These are phyloP conservation scores for Clarireedia homoeocarpa DNA, from an alignment of 2,329 filamentous ascomycete species.

Conservation along the genomic window DNA sequence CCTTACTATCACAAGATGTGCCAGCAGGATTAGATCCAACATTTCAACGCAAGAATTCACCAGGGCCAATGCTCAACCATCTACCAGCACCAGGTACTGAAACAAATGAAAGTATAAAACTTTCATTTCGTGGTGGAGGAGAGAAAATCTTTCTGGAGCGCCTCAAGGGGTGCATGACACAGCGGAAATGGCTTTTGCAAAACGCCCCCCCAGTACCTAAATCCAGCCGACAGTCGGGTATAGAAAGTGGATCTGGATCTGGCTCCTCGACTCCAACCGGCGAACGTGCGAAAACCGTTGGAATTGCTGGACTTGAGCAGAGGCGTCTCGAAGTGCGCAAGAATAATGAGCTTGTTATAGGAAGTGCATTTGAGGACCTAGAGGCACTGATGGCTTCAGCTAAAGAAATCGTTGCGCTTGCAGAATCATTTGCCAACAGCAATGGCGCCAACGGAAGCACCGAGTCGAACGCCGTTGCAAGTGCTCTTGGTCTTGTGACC, in stretches of 20 bases:
- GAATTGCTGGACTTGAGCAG: slow-evolving; percentile 87
- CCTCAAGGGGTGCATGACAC: slow-evolving; percentile 78
- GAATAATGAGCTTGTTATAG: slow-evolving; percentile 90
- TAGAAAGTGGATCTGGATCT: slow-evolving; percentile 30
- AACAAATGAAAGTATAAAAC: slow-evolving; percentile 68
- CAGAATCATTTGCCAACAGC: slow-evolving; percentile 71
- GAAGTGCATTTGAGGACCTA: slow-evolving; percentile 89
- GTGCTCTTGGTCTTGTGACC: slow-evolving; percentile 79
- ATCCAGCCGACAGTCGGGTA: slow-evolving; percentile 34
- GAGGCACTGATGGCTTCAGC: slow-evolving; percentile 96
- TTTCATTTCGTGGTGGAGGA: slow-evolving; percentile 85
- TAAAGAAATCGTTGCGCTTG: slow-evolving; percentile 89
- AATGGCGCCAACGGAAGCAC: slow-evolving; percentile 48
- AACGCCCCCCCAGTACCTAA: slow-evolving; percentile 81
- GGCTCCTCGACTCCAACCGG: slow-evolving; percentile 28
- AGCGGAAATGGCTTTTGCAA: slow-evolving; percentile 91
- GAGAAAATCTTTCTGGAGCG: slow-evolving; percentile 87
- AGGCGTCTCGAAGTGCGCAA: slow-evolving; percentile 76
- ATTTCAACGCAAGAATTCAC: slow-evolving; percentile 59
- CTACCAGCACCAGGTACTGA: slow-evolving; percentile 38
- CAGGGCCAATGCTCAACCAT: slow-evolving; percentile 56
- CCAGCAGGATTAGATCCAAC: slow-evolving; percentile 35
- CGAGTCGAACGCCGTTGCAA: slow-evolving; percentile 68
- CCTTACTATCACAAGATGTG: slow-evolving; percentile 51
- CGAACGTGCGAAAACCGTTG: slow-evolving; percentile 55